Conservation (phyloP, 345 rosid species). For the Citrus australasica region DNA sequence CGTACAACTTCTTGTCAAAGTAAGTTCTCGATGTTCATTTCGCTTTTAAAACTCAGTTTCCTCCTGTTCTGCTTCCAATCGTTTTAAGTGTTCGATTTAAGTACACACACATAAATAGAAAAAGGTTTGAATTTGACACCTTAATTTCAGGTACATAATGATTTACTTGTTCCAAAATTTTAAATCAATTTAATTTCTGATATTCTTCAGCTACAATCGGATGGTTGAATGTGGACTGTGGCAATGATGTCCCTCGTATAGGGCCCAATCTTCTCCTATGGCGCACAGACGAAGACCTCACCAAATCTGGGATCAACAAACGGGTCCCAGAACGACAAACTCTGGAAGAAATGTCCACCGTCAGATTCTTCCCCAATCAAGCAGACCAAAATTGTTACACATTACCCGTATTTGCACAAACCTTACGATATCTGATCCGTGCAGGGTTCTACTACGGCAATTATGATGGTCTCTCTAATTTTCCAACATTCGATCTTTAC, state of each 20-base stretch:
- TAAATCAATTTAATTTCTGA: neutral
- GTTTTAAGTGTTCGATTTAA: too few relatives aligned
- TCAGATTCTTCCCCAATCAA: slow-evolving; percentile 19
- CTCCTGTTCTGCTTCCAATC: neutral
- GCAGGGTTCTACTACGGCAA: slow-evolving; percentile 28
- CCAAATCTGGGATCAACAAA: neutral
- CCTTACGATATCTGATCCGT: slow-evolving; percentile 11
- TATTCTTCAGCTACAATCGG: neutral
- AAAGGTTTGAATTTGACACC: neutral
- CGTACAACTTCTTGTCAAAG: neutral
- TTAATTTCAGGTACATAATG: neutral
- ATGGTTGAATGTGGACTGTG: neutral
- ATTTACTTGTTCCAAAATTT: neutral
- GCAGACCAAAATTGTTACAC: slow-evolving; percentile 19
- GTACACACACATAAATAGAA: too few relatives aligned
- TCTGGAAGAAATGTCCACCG: slow-evolving; percentile 17
- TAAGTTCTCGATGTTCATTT: neutral
- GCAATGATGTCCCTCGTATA: neutral
- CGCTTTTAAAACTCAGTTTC: too few relatives aligned
- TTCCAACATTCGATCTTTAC: slow-evolving; percentile 19
- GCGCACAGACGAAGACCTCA: neutral
- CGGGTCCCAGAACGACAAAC: neutral
- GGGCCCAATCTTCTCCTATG: neutral
- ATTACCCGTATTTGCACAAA: neutral
- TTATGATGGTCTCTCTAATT: slow-evolving; percentile 11